phyloP scores from a whole-genome alignment of 23 red algal genomes.

The Agarophyton chilense region DNA sequence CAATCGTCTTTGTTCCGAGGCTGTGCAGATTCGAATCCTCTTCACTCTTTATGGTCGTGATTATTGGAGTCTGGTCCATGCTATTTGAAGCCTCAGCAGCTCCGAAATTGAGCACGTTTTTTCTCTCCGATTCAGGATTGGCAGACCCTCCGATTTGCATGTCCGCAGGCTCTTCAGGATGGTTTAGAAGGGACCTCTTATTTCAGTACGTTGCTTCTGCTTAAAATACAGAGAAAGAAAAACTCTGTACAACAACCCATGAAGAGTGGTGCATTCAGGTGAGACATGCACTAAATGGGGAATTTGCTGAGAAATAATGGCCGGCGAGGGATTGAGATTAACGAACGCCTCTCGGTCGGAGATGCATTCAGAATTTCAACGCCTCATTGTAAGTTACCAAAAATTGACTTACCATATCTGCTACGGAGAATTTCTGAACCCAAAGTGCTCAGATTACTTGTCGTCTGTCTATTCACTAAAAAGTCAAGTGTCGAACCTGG shows the following conservation, averaged over 20 bases:
- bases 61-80: neutral
- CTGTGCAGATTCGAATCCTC: neutral
- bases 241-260: neutral
- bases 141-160: neutral
- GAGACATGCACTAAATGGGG: neutral
- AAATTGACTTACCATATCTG: no score
- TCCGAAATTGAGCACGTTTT: neutral
- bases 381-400: no score
- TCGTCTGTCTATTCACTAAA: no score
- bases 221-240: neutral
- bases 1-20: neutral
- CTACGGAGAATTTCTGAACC: no score
- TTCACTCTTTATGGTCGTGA: constrained; percentile 4
- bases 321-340: no score
- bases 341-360: no score
- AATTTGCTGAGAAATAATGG: neutral
- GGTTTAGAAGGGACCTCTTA: neutral
- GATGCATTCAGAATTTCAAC: no score
- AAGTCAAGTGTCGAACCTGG: no score
- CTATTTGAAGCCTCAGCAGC: neutral
- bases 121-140: neutral
- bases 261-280: neutral
- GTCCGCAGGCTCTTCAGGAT: neutral
- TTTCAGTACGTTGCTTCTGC: neutral
- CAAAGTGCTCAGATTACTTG: no score